Percentiles rank a stretch among this genome's conserved stretches.
Conservation (phyloP, 768 basidiomycete species). For the Boletus edulis region DNA sequence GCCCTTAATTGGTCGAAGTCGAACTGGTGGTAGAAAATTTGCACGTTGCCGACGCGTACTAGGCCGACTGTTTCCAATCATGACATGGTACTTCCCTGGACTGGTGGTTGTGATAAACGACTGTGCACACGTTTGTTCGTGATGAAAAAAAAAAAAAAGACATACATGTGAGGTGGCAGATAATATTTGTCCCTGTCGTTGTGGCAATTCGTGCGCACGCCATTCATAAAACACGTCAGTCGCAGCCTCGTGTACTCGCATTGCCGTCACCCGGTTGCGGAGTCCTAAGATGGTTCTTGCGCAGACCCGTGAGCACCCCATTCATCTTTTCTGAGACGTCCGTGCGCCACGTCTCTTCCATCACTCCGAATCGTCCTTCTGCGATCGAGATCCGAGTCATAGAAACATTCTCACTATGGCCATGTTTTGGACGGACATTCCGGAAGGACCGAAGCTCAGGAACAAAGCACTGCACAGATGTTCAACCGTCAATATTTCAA, state of each 20-base stretch:
- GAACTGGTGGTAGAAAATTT: background rate
- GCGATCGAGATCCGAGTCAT: constrained; percentile 7
- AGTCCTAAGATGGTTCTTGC: constrained; percentile 12
- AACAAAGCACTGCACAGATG: constrained; percentile 11
- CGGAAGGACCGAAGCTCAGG: constrained; percentile 6
- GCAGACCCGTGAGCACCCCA: background rate
- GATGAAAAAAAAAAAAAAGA: background rate
- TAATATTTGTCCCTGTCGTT: constrained; percentile 6
- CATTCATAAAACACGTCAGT: constrained; percentile 16
- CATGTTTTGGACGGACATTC: background rate
- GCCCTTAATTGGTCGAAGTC: background rate
- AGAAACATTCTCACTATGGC: constrained; percentile 12
- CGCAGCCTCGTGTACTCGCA: constrained; percentile 23
- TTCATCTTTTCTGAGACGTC: constrained; percentile 1
- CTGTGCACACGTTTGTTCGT: too few species aligned
- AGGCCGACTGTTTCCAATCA: background rate
- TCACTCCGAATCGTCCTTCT: constrained; percentile 3
- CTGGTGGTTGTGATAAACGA: too few species aligned
- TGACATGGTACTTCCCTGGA: background rate
- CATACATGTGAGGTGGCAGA: constrained; percentile 5
- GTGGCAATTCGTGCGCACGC: constrained; percentile 9
- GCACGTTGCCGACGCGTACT: background rate
- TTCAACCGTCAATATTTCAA: constrained; percentile 14
- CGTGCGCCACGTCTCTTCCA: background rate
- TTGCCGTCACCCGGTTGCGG: constrained; percentile 22